Conservation (phyloP, 768 basidiomycete species). For the Termitomyces sp. region DNA sequence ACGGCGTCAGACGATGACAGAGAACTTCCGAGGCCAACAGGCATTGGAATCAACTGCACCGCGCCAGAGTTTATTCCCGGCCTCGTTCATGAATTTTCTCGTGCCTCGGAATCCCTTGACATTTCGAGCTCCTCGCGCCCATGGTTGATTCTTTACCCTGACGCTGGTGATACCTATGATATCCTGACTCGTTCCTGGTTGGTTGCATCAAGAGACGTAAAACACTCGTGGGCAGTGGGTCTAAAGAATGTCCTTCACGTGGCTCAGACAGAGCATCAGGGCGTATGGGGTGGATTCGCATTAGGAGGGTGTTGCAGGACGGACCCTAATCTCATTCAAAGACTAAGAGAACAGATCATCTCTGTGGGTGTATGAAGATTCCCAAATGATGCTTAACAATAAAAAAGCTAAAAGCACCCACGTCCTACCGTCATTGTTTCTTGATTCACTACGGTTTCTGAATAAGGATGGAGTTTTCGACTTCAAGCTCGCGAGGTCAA, state of each 20-base stretch:
- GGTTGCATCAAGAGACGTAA: slow-evolving; percentile 10
- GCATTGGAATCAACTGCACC: slow-evolving; percentile 76
- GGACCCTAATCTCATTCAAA: slow-evolving; percentile 43
- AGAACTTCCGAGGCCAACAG: slow-evolving; percentile 33
- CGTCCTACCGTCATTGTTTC: too few species aligned
- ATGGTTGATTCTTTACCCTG: slow-evolving; percentile 68
- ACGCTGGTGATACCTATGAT: slow-evolving; percentile 57
- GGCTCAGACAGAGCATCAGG: slow-evolving; percentile 7
- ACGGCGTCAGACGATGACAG: neutral
- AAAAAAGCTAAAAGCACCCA: neutral
- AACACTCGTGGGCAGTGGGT: slow-evolving; percentile 28
- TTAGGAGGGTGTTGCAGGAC: slow-evolving; percentile 71
- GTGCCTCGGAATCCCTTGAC: slow-evolving; percentile 10
- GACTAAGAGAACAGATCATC: neutral
- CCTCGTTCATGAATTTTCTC: slow-evolving; percentile 33
- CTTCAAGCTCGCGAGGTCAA: neutral
- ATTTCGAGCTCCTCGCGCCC: slow-evolving; percentile 21
- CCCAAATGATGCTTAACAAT: neutral
- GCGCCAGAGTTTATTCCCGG: slow-evolving; percentile 33
- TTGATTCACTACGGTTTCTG: neutral
- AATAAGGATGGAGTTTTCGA: neutral
- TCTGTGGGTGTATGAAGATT: neutral
- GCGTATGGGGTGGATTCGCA: slow-evolving; percentile 45
- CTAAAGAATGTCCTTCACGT: slow-evolving; percentile 20
- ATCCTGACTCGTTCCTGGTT: slow-evolving; percentile 38